These are phyloP conservation scores for Beauveria scarabaeidicola DNA, from an alignment of 2,329 filamentous ascomycete genomes.

Conservation along the genomic window DNA sequence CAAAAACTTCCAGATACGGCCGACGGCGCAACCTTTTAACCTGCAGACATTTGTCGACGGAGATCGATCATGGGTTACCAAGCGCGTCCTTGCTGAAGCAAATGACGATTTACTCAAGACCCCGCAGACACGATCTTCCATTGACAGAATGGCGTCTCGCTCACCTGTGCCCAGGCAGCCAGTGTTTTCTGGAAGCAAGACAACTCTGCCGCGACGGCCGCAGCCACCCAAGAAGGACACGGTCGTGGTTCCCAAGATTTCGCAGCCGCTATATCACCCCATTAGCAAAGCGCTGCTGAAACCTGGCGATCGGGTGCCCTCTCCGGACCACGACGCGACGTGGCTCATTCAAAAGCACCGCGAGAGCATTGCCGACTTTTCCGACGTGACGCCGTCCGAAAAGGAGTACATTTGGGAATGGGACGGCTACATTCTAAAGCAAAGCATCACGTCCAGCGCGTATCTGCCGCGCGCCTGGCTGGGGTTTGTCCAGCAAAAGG, in stretches of 20 bases:
- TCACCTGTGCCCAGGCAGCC: constrained; percentile 14
- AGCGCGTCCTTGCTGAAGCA: constrained; percentile 30
- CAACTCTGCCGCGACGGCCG: constrained; percentile 3
- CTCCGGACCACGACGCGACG: constrained; percentile 34
- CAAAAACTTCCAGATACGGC: constrained; percentile 34
- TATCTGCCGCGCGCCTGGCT: constrained; percentile 45
- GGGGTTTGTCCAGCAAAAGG: constrained; percentile 42
- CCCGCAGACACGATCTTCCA: background rate
- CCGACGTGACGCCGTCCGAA: constrained; percentile 44
- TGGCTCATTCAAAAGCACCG: constrained; percentile 54
- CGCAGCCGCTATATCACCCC: constrained; percentile 47
- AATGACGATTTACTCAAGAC: constrained; percentile 17
- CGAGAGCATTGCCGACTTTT: constrained; percentile 48
- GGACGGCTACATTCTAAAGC: constrained; percentile 46
- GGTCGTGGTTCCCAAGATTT: constrained; percentile 39
- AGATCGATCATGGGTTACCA: constrained; percentile 37
- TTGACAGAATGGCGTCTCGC: constrained; percentile 18
- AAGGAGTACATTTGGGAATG: constrained; percentile 52
- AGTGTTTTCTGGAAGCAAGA: background rate
- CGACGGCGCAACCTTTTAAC: constrained; percentile 35
- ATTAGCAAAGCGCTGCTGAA: constrained; percentile 45
- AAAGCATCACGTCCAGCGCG: constrained; percentile 41
- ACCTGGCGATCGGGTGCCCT: constrained; percentile 39
- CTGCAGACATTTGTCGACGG: constrained; percentile 35
- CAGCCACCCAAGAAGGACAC: constrained; percentile 19